A percentile compares a stretch with the other conserved stretches of the same genome.
These are phyloP conservation scores for Xerocomus nothofagi DNA, from an alignment of 1,284 basidiomycete species.

Conservation along the genomic window DNA sequence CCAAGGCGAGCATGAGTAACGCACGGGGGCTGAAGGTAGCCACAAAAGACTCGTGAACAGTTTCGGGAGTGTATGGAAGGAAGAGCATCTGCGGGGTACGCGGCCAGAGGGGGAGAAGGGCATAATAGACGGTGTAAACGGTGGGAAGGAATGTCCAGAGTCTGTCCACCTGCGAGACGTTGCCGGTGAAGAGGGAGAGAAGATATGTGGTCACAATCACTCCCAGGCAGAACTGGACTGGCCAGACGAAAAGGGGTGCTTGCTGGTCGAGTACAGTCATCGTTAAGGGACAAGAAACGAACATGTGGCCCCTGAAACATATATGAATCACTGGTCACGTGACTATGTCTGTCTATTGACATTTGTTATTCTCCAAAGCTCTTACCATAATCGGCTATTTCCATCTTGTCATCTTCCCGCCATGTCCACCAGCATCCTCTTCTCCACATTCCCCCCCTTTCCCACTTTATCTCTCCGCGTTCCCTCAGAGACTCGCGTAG, in stretches of 20 bases:
- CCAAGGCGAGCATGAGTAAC: conserved; percentile 65
- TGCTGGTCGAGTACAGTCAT: conserved; percentile 18
- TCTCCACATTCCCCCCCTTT: conserved; percentile 77
- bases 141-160: conserved; percentile 80
- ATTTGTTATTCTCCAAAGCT: conserved; percentile 20
- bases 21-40: conserved; percentile 64
- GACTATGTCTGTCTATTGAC: conserved; percentile 10
- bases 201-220: conserved; percentile 52
- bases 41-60: conserved; percentile 43
- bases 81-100: conserved; percentile 42
- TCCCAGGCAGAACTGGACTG: conserved; percentile 58
- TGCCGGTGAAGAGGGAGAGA: conserved; percentile 66
- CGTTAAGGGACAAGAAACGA: too few species aligned
- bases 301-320: too few species aligned
- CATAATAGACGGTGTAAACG: conserved; percentile 76
- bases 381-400: conserved; percentile 8
- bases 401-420: conserved; percentile 5
- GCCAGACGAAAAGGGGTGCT: conserved; percentile 52
- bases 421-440: conserved; percentile 57
- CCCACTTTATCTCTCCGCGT: conserved; percentile 66
- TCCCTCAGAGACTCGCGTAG: conserved; percentile 50
- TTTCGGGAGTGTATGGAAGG: conserved; percentile 57
- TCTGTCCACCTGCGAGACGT: conserved; percentile 84
- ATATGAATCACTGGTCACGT: too few species aligned
- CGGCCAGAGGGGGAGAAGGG: conserved; percentile 69